These are phyloP conservation scores for Cruciata laevipes DNA, from an alignment of 257 asterid genomes.

Conservation along the genomic window DNA sequence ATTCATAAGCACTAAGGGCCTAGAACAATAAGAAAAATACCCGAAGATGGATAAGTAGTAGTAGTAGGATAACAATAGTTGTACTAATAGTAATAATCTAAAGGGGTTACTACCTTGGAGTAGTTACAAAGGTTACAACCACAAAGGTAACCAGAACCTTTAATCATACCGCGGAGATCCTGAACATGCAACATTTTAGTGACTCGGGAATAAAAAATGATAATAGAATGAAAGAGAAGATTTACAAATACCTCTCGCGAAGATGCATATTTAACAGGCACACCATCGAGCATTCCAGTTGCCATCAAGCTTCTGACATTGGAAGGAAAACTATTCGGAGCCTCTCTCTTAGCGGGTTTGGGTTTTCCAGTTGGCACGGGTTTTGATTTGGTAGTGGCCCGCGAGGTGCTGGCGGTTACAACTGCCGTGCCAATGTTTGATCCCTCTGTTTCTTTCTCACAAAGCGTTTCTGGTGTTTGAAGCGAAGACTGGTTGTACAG, in stretches of 20 bases:
- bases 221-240: conserved; percentile 5
- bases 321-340: conserved; percentile 91
- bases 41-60: neutral
- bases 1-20: conserved; percentile 89
- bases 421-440: conserved; percentile 27
- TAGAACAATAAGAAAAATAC: conserved; percentile 16
- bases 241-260: conserved; percentile 55
- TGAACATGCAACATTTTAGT: conserved; percentile 18
- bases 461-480: conserved; percentile 39
- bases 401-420: conserved; percentile 27
- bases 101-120: conserved; percentile 66
- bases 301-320: conserved; percentile 91
- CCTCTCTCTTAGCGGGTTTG: conserved; percentile 70
- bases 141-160: conserved; percentile 88
- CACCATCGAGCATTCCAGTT: conserved; percentile 92
- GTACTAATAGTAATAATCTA: neutral
- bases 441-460: conserved; percentile 36
- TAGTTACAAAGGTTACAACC: conserved; percentile 78
- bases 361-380: conserved; percentile 36
- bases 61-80: neutral
- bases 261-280: conserved; percentile 74
- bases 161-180: conserved; percentile 88
- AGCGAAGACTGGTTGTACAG: conserved; percentile 55
- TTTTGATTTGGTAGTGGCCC: conserved; percentile 35
- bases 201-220: conserved; percentile 15